Evolutionary conservation across 768 basidiomycete species (phyloP), one percentile per base, ranked within the genome.

Genomic region (Collybia sordida): DNA sequence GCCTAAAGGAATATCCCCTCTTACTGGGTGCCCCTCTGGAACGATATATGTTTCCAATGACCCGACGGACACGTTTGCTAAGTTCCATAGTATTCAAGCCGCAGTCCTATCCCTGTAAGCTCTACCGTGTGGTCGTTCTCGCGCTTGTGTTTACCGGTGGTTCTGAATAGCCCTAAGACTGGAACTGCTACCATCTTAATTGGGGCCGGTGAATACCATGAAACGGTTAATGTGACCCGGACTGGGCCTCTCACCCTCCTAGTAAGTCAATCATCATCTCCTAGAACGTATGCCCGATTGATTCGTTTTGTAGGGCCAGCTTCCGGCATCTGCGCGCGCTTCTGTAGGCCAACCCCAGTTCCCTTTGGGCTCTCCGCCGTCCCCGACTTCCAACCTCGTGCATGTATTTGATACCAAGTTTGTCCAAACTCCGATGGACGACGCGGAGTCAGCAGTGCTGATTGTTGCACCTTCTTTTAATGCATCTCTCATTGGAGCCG

Each of bases 401-500:
- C 73, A 73, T 36, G 72, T 85, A 0, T 85, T 77, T 73, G 66
- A 78, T 59, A 74, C 72, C 47, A 56, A 63, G 21, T 78, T 74
- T 42, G 75, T 73, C 9, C 59, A 70, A 6, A 62, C 63, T 6
- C 72, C 71, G 9, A 61, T 74, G 58, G 79, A 80, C 52, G 84
- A 86, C 53, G 81, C 81, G 1, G 68, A 78, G 36, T 82, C 83
- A 0, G 78, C 82, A 12, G 80, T 81, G 1, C 66, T 87, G 9
- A 72, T 78, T 21, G 74, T 87, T 27, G 75, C 76, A 1, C 83
- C 85, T 8, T 77, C 75, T 1, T 74, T 75, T 59, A 74, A 76
- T 45, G 82, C 76, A 0, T 78, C 81, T 25, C 64, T 84, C 39
- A 83, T 84, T 40, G 82, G 83, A 3, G 75, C 80, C 1, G 83